A percentile compares a stretch with the other conserved stretches of the same genome.
Conservation (phyloP, 345 rosid genomes). For the Citrus mangshanensis region DNA sequence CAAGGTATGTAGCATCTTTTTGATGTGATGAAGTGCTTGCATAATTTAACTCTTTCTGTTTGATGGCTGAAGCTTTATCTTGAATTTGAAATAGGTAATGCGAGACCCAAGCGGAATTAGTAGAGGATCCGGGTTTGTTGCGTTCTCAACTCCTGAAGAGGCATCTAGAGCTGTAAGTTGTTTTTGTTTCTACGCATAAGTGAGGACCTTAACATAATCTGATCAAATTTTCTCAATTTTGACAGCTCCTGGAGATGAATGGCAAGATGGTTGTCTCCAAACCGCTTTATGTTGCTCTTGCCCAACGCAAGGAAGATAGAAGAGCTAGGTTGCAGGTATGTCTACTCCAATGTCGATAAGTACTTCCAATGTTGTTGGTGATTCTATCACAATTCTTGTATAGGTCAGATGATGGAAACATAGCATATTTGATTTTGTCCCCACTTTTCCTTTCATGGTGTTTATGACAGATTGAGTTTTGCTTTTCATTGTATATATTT, state of each 20-base stretch:
- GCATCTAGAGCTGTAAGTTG: slow-evolving; percentile 81
- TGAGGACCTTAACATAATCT: slow-evolving; percentile 9
- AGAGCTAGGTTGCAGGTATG: slow-evolving; percentile 89
- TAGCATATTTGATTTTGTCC: neutral
- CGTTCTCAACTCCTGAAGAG: slow-evolving; percentile 77
- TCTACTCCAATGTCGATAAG: neutral
- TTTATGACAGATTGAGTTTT: neutral
- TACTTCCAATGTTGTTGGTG: neutral
- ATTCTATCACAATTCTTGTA: neutral
- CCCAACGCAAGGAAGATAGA: slow-evolving; percentile 92
- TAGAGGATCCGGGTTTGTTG: slow-evolving; percentile 80
- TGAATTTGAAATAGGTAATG: slow-evolving; percentile 54
- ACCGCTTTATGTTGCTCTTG: slow-evolving; percentile 92
- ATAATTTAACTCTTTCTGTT: neutral
- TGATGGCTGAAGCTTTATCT: slow-evolving; percentile 2
- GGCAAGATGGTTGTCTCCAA: slow-evolving; percentile 89
- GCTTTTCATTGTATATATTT: neutral
- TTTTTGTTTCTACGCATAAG: neutral
- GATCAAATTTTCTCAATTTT: slow-evolving; percentile 4
- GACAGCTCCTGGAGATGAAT: slow-evolving; percentile 74
- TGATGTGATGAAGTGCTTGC: neutral
- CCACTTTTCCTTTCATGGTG: neutral
- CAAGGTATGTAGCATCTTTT: slow-evolving; percentile 53
- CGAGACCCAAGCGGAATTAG: slow-evolving; percentile 76
- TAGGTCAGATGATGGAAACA: neutral